Percentiles rank a stretch among this genome's conserved stretches.
Conservation (phyloP, 1,139 yeast genomes). For the Pichiaceae sp. region DNA sequence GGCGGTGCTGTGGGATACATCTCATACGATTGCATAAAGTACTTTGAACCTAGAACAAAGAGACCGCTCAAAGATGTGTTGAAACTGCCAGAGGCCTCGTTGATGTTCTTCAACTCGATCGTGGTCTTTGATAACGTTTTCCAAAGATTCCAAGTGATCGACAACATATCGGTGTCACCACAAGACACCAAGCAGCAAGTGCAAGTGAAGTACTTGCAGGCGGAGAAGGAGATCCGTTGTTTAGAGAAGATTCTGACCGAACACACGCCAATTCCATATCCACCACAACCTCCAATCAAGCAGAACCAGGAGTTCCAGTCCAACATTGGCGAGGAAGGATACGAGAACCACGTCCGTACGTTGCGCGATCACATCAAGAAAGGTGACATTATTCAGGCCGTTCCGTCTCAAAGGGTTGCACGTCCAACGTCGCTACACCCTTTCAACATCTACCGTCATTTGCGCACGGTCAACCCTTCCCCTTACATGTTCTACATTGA, state of each 20-base stretch:
- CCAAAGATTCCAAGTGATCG: slow-evolving; percentile 84
- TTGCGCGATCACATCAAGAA: slow-evolving; percentile 74
- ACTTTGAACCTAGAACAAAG: slow-evolving; percentile 86
- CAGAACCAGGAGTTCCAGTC: slow-evolving; percentile 63
- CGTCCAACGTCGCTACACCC: slow-evolving; percentile 95
- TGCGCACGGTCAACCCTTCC: slow-evolving; percentile 93
- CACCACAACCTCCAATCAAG: slow-evolving; percentile 68
- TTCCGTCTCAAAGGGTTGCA: slow-evolving; percentile 93
- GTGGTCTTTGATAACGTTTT: slow-evolving; percentile 91
- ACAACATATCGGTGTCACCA: slow-evolving; percentile 50
- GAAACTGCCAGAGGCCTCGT: slow-evolving; percentile 79
- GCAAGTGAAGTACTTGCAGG: slow-evolving; percentile 44
- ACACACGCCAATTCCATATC: slow-evolving; percentile 34
- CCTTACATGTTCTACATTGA: slow-evolving; percentile 94
- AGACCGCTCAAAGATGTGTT: slow-evolving; percentile 70
- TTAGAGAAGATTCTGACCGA: slow-evolving; percentile 47
- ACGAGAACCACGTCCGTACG: slow-evolving; percentile 67
- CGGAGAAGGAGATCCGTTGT: slow-evolving; percentile 47
- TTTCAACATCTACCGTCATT: slow-evolving; percentile 88
- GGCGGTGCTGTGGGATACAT: slow-evolving; percentile 97
- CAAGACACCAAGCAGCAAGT: slow-evolving; percentile 33
- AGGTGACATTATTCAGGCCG: slow-evolving; percentile 96
- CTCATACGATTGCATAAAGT: slow-evolving; percentile 92
- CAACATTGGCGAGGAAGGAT: slow-evolving; percentile 89
- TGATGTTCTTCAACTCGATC: slow-evolving; percentile 85